A percentile compares a stretch with the other conserved stretches of the same genome.
Evolutionary conservation across 2,329 filamentous ascomycete species (phyloP).

Genomic region (Hymenotorrendiella dingleyae): DNA sequence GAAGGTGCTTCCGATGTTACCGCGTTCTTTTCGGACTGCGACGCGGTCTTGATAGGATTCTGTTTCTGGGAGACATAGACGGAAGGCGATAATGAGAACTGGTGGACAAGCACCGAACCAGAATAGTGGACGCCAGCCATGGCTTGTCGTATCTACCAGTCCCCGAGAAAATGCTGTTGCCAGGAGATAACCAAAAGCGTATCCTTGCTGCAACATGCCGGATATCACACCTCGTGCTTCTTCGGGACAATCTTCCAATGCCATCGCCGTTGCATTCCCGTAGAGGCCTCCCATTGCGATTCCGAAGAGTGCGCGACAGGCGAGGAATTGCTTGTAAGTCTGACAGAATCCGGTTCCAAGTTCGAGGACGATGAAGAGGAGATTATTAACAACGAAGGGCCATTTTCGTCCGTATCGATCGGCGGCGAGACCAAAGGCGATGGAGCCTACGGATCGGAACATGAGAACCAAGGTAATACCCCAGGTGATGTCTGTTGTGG

Average conservation of each 20-base stretch:
- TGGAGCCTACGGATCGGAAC: conserved; percentile 60
- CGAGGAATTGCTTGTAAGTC: conserved; percentile 64
- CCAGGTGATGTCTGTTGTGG: conserved; percentile 65
- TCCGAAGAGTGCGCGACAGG: conserved; percentile 69
- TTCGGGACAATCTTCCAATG: conserved; percentile 53
- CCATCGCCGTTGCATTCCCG: conserved; percentile 73
- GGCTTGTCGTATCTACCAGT: conserved; percentile 68
- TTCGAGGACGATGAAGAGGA: conserved; percentile 66
- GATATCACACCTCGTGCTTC: conserved; percentile 68
- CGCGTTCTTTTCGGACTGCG: conserved; percentile 52
- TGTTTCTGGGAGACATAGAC: conserved; percentile 74
- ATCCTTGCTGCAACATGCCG: conserved; percentile 77
- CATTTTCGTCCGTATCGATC: conserved; percentile 78
- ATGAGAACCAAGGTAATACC: conserved; percentile 72
- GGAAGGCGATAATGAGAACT: conserved; percentile 72
- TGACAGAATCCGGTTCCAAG: conserved; percentile 67
- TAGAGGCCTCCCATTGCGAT: conserved; percentile 78
- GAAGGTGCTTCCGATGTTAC: conserved; percentile 62
- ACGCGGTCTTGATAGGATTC: conserved; percentile 63
- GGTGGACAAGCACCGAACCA: conserved; percentile 86
- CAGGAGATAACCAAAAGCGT: conserved; percentile 73
- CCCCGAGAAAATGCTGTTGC: conserved; percentile 63
- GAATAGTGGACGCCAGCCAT: conserved; percentile 79
- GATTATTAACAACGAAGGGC: conserved; percentile 71
- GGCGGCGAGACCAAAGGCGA: conserved; percentile 68